Evolutionary conservation across 176 grass and related monocot genomes (phyloP).

Genomic region (Echinochloa phyllopogon): DNA sequence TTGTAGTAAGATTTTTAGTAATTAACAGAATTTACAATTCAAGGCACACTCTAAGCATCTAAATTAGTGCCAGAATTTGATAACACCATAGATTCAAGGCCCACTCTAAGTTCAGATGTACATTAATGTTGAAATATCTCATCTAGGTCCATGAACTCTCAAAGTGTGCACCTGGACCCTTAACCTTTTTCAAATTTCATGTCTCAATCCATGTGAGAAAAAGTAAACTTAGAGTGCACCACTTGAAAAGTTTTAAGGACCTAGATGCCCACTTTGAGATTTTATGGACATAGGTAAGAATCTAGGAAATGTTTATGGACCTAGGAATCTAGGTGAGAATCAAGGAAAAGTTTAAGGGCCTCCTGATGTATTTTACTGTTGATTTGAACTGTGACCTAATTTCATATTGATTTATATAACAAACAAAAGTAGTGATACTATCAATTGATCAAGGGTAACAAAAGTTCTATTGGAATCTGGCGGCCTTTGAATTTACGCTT

Average conservation of each 20-base stretch:
- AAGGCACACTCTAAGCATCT: constrained; percentile 28
- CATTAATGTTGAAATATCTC: constrained; percentile 15
- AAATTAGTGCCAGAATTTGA: constrained; percentile 24
- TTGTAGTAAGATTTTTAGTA: constrained; percentile 9
- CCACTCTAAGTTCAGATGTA: neutral
- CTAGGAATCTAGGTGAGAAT: neutral
- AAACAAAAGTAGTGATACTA: neutral
- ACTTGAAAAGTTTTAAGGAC: neutral
- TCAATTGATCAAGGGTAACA: constrained; percentile 4
- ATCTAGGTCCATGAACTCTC: no score
- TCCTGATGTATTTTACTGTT: neutral
- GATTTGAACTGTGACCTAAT: neutral
- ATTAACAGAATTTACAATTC: constrained; percentile 30
- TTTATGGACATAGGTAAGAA: no score
- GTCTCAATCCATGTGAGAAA: no score
- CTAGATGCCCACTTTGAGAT: no score
- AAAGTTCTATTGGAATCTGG: neutral
- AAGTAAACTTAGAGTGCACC: no score
- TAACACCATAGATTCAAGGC: constrained; percentile 9
- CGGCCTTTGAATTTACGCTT: constrained; percentile 7
- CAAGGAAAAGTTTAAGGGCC: neutral
- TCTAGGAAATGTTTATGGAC: no score
- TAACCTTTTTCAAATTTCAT: no score
- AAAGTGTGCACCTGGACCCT: no score
- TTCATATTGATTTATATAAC: constrained; percentile 4